Evolutionary conservation across 2,329 filamentous ascomycete genomes (phyloP), one percentile per base, ranked within the genome.

Genomic region (Penicillium capsulatum): DNA sequence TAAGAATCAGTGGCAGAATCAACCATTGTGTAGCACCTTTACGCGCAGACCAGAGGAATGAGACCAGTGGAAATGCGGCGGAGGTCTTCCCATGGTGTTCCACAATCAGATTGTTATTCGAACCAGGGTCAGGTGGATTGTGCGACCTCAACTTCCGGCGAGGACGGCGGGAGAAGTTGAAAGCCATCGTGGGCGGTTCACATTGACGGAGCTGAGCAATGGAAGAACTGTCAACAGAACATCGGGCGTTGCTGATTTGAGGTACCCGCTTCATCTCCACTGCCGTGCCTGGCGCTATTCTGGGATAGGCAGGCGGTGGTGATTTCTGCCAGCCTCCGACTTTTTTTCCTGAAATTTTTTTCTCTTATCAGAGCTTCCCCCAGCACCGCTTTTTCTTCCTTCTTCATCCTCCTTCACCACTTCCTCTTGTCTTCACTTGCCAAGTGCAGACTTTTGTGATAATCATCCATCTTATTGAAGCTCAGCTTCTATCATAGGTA

Each of bases 21-120:
- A 95, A 81, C 91, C 92, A 97, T 85, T 91, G 85, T 38, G 90
- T 94, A 1, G 85, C 84, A 13, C 68, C 69, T 36, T 83, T 83
- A 48, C 90, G 83, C 15, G 89, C 86, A 35, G 90, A 89, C 87
- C 91, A 95, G 35, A 98, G 77, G 59, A 98, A 91, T n/a, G 90
- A 83, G 1, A 88, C 89, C 15, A 98, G 76, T 28, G 92, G 91
- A 59, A 96, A 97, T 3, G 86, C 80, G 20, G 91, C 91, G 29
- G 64, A 66, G 40, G 72, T 65, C 34, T 64, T 62, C 34, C 71
- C 68, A 26, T 71, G 68, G 30, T 62, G 63, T 4, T 75, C 69
- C 43, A 72, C 36, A 20, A 66, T 64, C 32, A 71, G 57, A 43
- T 68, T 60, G 45, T 67, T 64, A 40, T 68, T 68, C 20, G 65